These are phyloP conservation scores for Nakazawaea anatomiae DNA, from an alignment of 805 yeast genomes.

Conservation along the genomic window DNA sequence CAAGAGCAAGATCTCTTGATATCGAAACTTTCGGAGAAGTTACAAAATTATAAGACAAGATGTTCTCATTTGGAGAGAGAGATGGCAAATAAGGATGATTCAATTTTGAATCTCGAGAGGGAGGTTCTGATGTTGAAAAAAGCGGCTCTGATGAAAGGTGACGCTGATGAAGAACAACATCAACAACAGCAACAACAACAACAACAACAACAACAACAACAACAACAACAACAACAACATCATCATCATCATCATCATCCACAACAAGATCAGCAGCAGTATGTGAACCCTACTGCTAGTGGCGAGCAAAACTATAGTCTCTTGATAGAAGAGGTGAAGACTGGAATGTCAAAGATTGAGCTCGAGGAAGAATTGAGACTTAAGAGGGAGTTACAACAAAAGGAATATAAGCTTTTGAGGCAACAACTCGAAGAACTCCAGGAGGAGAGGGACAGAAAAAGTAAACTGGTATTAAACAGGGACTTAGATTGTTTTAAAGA, in stretches of 20 bases:
- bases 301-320: neutral
- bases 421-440: slow-evolving; percentile 3
- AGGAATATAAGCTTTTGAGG: slow-evolving; percentile 2
- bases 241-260: too few species aligned
- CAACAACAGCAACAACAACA: too few species aligned
- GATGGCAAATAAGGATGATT: neutral
- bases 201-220: too few species aligned
- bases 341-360: slow-evolving; percentile 1
- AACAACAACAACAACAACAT: too few species aligned
- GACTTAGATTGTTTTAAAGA: slow-evolving; percentile 6
- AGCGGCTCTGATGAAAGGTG: neutral
- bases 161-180: neutral
- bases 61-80: neutral
- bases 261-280: too few species aligned
- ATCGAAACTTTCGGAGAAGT: slow-evolving; percentile 5
- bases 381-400: slow-evolving; percentile 4
- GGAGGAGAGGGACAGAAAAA: neutral
- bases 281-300: neutral
- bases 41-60: slow-evolving; percentile 2
- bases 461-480: neutral
- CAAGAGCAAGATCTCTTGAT: slow-evolving; percentile 1
- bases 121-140: neutral
- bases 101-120: neutral
- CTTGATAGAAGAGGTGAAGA: slow-evolving; percentile 3
- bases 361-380: slow-evolving; percentile 8